These are phyloP conservation scores for Thuja plicata DNA, from an alignment of 83 land plant species.

Conservation along the genomic window DNA sequence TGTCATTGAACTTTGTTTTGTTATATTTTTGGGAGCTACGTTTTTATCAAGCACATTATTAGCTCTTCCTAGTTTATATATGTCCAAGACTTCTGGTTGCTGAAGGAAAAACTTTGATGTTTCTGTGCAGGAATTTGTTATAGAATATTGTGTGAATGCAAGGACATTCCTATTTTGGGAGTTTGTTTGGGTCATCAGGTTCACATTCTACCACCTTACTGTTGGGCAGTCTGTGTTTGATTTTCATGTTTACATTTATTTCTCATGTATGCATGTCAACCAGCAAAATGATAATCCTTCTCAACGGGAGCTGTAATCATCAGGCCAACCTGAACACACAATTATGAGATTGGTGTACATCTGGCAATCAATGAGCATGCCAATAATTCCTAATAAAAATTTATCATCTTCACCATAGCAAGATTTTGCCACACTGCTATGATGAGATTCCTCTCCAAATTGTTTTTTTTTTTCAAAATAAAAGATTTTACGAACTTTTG, in stretches of 20 bases:
- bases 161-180: slow-evolving; percentile 92
- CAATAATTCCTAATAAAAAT: not conserved
- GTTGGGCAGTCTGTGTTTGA: not conserved
- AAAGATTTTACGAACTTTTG: not conserved
- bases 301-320: not conserved
- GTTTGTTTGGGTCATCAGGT: slow-evolving; percentile 99
- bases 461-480: not conserved
- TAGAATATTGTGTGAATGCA: slow-evolving; percentile 71
- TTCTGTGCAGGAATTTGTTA: slow-evolving; percentile 71
- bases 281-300: not conserved
- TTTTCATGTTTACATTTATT: slow-evolving; percentile 3
- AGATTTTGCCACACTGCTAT: not conserved
- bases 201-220: slow-evolving; percentile 6
- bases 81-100: not conserved
- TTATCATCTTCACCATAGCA: not conserved
- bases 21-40: not conserved
- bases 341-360: not conserved
- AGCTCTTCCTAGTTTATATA: not conserved
- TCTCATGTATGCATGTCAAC: slow-evolving; percentile 1
- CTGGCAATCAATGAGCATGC: not conserved
- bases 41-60: not conserved
- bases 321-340: not conserved
- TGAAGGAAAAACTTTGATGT: not conserved
- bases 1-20: not conserved
- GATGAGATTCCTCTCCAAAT: not conserved